These are phyloP conservation scores for Alternaria sp. DNA, from an alignment of 2,329 filamentous ascomycete genomes.

Conservation along the genomic window DNA sequence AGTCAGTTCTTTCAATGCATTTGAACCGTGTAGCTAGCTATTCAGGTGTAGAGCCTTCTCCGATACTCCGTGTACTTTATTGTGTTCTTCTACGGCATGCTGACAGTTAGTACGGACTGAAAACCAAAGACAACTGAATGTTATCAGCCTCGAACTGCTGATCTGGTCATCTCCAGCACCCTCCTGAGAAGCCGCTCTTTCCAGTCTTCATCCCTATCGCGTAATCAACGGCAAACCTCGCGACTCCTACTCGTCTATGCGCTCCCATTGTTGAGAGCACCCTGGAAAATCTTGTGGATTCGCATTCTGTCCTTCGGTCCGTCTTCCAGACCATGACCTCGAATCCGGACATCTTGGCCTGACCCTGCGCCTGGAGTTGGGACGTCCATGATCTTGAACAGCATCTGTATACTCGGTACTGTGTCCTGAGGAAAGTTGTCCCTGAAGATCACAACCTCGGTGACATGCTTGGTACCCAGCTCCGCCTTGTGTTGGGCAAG, in stretches of 20 bases:
- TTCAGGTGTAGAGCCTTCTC: background rate
- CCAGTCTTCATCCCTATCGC: background rate
- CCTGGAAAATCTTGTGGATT: background rate
- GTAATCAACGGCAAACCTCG: background rate
- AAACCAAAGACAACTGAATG: background rate
- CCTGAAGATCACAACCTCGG: conserved; percentile 13
- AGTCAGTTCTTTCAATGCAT: background rate
- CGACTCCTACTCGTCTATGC: background rate
- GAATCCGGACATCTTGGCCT: background rate
- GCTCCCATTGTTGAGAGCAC: background rate
- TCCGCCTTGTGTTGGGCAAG: conserved; percentile 21
- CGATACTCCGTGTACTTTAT: background rate
- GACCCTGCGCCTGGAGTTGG: background rate
- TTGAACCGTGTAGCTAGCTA: background rate
- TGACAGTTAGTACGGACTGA: background rate
- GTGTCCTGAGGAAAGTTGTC: background rate
- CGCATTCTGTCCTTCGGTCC: background rate
- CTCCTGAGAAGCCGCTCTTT: too few relatives aligned
- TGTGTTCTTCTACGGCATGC: background rate
- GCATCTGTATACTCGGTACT: background rate
- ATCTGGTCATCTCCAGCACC: too few relatives aligned
- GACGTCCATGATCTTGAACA: conserved; percentile 15
- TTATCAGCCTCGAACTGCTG: too few relatives aligned
- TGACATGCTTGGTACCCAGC: conserved; percentile 16
- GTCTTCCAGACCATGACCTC: background rate